Evolutionary conservation across 2,329 filamentous ascomycete species (phyloP), one percentile per base, ranked within the genome.

Genomic region (Fusarium scirpi): DNA sequence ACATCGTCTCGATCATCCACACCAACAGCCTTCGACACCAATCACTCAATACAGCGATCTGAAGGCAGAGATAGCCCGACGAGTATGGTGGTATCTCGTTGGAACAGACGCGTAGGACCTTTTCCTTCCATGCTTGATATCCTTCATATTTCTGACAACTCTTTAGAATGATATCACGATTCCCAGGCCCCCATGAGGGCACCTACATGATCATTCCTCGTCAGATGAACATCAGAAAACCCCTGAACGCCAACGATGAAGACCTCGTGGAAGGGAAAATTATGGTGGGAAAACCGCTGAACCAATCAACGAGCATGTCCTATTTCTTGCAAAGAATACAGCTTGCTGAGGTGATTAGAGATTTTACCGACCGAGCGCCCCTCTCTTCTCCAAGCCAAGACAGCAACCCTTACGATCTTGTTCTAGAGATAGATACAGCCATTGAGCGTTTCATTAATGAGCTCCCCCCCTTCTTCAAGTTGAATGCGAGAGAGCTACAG

Each of bases 11-110:
- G 83, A 84, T 51, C 74, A 80, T n/a, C 70, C 78, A 4, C 65
- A 70, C 6, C 66, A 70, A 9, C 49, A 62, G 6, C 30, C 64
- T 9, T 58, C 65, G 11, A 67, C 69, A 2, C 72, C 73, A 5
- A 38, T 62, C 20, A 70, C 77, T 10, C 76, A 74, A 20, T 59
- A 64, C 22, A 65, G 66, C 5, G 76, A 74, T 22, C 16, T 79
- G 2, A 74, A 74, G 34, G 72, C 68, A 8, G 83, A 84, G 57
- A 76, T 81, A 40, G 82, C 79, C 43, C 74, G 82, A 20, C 76
- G 83, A 47, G 67, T 83, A 6, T 84, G 82, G 83, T 84, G 82
- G 82, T 81, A 83, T 65, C 73, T 84, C 8, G 77, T 77, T 12
- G 74, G 79, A 1, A 80, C 78, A 7, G 82, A 84, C 63, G 83